Percentiles rank a stretch among this genome's conserved stretches.
phyloP scores from a whole-genome alignment of 768 basidiomycete species.

The Cyclocybe cylindracea region DNA sequence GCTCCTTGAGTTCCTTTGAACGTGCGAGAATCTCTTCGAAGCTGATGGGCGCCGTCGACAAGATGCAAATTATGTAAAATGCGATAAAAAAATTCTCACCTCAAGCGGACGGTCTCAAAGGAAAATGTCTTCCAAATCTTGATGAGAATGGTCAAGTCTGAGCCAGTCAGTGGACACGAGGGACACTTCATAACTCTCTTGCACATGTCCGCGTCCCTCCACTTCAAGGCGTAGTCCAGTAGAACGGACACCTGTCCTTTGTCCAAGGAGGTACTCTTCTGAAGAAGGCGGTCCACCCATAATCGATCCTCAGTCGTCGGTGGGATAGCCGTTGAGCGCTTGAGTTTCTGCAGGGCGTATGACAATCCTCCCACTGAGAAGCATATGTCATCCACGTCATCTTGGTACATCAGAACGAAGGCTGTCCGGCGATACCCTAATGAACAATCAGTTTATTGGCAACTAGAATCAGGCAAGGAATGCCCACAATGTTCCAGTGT shows the following conservation, averaged over 20 bases:
- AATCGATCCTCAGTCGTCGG: constrained; percentile 15
- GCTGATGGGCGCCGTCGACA: constrained; percentile 4
- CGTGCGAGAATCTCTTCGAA: constrained; percentile 20
- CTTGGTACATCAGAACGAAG: constrained; percentile 28
- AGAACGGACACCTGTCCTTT: constrained; percentile 14
- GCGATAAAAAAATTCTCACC: constrained; percentile 11
- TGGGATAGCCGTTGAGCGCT: constrained; percentile 4
- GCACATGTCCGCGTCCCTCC: constrained; percentile 29
- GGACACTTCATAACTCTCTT: constrained; percentile 18
- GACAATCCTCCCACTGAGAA: constrained; percentile 15
- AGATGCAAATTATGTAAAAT: background rate
- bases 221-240: constrained; percentile 24
- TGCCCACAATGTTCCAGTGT: constrained; percentile 30
- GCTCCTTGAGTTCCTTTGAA: constrained; percentile 9
- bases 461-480: background rate
- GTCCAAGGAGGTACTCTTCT: constrained; percentile 3
- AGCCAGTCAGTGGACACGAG: constrained; percentile 10
- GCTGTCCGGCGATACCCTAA: constrained; percentile 25
- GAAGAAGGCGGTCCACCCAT: constrained; percentile 15
- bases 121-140: constrained; percentile 24
- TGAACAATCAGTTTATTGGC: background rate
- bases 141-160: constrained; percentile 12
- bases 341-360: constrained; percentile 21
- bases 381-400: constrained; percentile 19
- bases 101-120: constrained; percentile 20